A percentile compares a stretch with the other conserved stretches of the same genome.
These are phyloP conservation scores for Penicillium sp. DNA, from an alignment of 2,329 filamentous ascomycete species.

Conservation along the genomic window DNA sequence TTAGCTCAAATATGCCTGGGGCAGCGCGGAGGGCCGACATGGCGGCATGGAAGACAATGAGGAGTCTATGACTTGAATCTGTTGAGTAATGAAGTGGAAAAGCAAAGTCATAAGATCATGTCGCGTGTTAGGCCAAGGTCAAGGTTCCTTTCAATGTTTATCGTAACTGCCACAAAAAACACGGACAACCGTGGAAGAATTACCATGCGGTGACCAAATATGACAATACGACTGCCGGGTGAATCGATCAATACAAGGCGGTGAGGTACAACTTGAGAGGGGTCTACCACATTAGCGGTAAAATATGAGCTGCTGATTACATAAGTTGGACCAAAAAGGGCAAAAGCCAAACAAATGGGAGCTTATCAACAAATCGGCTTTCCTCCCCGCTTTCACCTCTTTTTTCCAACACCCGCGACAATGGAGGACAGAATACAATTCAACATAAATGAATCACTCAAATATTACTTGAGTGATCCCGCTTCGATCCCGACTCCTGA, in stretches of 20 bases:
- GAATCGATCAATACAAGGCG: conserved; percentile 5
- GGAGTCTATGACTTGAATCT: not conserved
- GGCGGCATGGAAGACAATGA: not conserved
- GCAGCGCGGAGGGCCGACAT: conserved; percentile 25
- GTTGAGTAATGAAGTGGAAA: not conserved
- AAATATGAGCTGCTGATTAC: conserved; percentile 3
- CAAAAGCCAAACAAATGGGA: conserved; percentile 26
- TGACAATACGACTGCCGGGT: not conserved
- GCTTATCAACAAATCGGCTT: conserved; percentile 16
- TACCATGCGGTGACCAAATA: conserved; percentile 5
- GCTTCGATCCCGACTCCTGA: conserved; percentile 73
- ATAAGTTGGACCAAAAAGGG: conserved; percentile 11
- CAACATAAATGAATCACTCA: conserved; percentile 92
- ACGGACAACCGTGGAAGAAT: not conserved
- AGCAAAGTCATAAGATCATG: not conserved
- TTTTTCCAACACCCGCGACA: conserved; percentile 35
- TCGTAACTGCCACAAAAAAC: conserved; percentile 4
- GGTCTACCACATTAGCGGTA: not conserved
- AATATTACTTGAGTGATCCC: conserved; percentile 92
- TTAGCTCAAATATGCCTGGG: conserved; percentile 21
- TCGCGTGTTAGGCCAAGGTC: not conserved
- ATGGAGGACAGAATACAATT: conserved; percentile 65
- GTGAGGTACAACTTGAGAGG: not conserved
- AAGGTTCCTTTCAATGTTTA: not conserved
- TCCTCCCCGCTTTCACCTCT: conserved; percentile 14